These are phyloP conservation scores for Paradendryphiella salina DNA, from an alignment of 2,329 filamentous ascomycete genomes.

Conservation along the genomic window DNA sequence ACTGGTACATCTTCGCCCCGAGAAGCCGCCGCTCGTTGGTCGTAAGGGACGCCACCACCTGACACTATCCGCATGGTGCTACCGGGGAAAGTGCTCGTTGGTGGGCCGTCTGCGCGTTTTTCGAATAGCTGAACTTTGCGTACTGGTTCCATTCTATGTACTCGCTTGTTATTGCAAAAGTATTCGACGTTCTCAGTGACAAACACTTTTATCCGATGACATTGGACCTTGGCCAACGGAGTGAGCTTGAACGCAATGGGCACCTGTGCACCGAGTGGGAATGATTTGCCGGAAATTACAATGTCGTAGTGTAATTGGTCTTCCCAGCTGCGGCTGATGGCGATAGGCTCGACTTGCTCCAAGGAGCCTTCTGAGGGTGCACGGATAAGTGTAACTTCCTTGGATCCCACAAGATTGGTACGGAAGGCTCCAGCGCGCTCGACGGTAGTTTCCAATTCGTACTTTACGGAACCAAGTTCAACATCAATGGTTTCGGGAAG, in stretches of 20 bases:
- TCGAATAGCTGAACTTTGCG: conserved; percentile 86
- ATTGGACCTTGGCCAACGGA: conserved; percentile 88
- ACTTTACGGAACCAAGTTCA: conserved; percentile 83
- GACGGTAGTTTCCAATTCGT: conserved; percentile 81
- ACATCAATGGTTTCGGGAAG: conserved; percentile 83
- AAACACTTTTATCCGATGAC: conserved; percentile 88
- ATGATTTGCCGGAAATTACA: conserved; percentile 93
- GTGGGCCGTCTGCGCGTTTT: conserved; percentile 78
- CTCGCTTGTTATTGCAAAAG: conserved; percentile 81
- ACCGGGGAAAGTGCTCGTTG: conserved; percentile 71
- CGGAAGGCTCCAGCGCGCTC: conserved; percentile 89
- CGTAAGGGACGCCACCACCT: conserved; percentile 76
- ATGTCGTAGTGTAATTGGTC: conserved; percentile 96
- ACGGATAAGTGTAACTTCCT: conserved; percentile 81
- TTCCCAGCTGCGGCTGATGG: conserved; percentile 91
- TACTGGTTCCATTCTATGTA: conserved; percentile 80
- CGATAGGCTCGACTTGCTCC: conserved; percentile 90
- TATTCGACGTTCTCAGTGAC: conserved; percentile 91
- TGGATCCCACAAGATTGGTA: conserved; percentile 78
- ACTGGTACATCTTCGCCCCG: conserved; percentile 59
- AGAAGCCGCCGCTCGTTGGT: conserved; percentile 60
- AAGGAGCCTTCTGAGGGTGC: conserved; percentile 85
- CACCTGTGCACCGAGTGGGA: conserved; percentile 82
- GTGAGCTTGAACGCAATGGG: conserved; percentile 94
- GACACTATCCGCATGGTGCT: conserved; percentile 77